A percentile compares a stretch with the other conserved stretches of the same genome.
phyloP scores from a whole-genome alignment of 169 alveolate species.

The Sarcocystis neurona region DNA sequence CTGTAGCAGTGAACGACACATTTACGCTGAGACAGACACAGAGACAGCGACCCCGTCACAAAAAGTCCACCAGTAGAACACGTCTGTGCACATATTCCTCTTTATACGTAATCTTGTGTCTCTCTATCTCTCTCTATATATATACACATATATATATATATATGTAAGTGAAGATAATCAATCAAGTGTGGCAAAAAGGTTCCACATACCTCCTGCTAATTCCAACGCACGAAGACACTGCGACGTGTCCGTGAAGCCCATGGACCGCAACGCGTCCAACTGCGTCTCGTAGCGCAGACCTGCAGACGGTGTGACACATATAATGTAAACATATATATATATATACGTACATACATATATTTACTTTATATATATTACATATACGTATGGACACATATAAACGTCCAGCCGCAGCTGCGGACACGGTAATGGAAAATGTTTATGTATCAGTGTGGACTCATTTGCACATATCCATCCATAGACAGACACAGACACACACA shows the following conservation, averaged over 20 bases:
- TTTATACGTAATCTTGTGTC: no score
- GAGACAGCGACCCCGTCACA: no score
- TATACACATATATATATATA: no score
- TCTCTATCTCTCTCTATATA: not conserved
- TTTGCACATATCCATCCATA: no score
- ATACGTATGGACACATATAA: no score
- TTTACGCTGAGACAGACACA: no score
- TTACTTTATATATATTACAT: not conserved
- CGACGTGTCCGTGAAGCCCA: conserved; percentile 50
- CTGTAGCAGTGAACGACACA: no score
- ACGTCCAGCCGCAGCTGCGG: not conserved
- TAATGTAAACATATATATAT: no score
- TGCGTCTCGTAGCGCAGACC: not conserved
- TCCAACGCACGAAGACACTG: conserved; percentile 42
- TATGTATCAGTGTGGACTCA: no score
- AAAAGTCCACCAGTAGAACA: no score
- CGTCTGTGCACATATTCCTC: not conserved
- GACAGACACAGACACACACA: no score
- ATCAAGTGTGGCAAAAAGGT: not conserved
- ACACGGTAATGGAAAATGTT: not conserved
- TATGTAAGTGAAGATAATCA: not conserved
- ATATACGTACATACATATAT: not conserved
- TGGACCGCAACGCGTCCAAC: conserved; percentile 25
- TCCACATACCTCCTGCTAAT: conserved; percentile 1
- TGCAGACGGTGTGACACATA: not conserved